Evolutionary conservation across 495 filamentous ascomycete genomes (phyloP), one percentile per base, ranked within the genome.

Genomic region (Tuber indicum): DNA sequence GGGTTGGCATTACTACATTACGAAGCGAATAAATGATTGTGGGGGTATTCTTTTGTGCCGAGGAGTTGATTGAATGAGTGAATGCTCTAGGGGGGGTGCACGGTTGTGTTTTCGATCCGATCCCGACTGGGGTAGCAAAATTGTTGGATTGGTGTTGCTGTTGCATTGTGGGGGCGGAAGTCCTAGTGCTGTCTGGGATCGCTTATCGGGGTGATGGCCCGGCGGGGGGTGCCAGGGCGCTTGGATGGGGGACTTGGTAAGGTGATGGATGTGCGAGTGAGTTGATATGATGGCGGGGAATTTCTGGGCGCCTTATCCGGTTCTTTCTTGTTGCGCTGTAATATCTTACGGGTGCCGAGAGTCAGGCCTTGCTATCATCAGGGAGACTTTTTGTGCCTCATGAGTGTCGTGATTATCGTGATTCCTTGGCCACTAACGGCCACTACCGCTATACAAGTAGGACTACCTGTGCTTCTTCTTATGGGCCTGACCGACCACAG

Each of bases 1-100:
- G 21, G 49, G 21, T n/a, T n/a, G 49, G 49, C 49, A 52, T 52
- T 52, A 52, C 26, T 62, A 10, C 52, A 62, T 62, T 62, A 32
- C 52, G 52, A 62, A 62, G 52, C 52, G 52, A 62, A 62, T 62
- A 62, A 62, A 62, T n/a, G 52, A 62, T 62, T 62, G n/a, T 62
- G 52, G 14, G n/a, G n/a, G 10, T 62, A 58, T 62, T 8, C 52
- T 26, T 62, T 26, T 62, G n/a, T 62, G 10, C n/a, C n/a, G 52
- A 1, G n/a, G n/a, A 3, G n/a, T n/a, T 26, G 10, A 32, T n/a
- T 62, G 52, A 0, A 32, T 62, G 52, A 10, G 52, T 14, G 23
- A 2, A 62, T 58, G 49, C 10, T 7, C 23, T 12, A 9, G 8
- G 32, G 32, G 32, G 32, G 9, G 49, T 14, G 49, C 8, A 52